Percentiles rank a stretch among this genome's conserved stretches.
These are phyloP conservation scores for Ceratobasidium theobromae DNA, from an alignment of 1,284 basidiomycete species.

Conservation along the genomic window DNA sequence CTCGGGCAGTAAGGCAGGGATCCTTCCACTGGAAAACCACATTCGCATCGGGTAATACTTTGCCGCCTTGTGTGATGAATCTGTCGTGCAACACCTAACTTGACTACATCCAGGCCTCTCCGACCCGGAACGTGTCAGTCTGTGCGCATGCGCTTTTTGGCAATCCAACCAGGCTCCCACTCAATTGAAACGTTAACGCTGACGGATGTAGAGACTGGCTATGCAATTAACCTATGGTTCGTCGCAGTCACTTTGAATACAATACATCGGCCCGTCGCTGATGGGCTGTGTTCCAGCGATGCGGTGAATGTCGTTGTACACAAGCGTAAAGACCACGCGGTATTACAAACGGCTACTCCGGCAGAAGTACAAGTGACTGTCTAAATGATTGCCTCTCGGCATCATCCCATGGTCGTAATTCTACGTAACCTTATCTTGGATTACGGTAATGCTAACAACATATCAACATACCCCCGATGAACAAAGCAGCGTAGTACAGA, in stretches of 20 bases:
- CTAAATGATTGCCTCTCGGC: background rate
- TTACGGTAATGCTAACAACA: background rate
- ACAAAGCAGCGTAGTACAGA: background rate
- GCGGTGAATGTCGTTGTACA: conserved; percentile 22
- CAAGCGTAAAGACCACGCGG: background rate
- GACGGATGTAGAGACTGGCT: conserved; percentile 71
- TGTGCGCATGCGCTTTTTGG: conserved; percentile 83
- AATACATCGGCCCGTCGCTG: background rate
- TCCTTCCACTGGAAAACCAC: conserved; percentile 77
- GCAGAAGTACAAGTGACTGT: background rate
- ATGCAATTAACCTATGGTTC: conserved; percentile 71
- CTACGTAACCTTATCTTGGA: background rate
- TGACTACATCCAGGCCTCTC: conserved; percentile 59
- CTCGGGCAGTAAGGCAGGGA: conserved; percentile 45
- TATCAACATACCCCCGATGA: background rate
- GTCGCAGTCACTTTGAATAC: conserved; percentile 35
- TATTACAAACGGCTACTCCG: background rate
- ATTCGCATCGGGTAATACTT: conserved; percentile 72
- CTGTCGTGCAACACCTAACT: conserved; percentile 3
- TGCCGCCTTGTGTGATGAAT: conserved; percentile 1
- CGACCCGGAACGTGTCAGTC: conserved; percentile 79
- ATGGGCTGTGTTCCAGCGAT: background rate
- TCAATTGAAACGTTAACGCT: conserved; percentile 70
- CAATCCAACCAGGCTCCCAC: conserved; percentile 77
- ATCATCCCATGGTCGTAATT: background rate